These are phyloP conservation scores for Termitomyces sp. DNA, from an alignment of 768 basidiomycete species.

Conservation along the genomic window DNA sequence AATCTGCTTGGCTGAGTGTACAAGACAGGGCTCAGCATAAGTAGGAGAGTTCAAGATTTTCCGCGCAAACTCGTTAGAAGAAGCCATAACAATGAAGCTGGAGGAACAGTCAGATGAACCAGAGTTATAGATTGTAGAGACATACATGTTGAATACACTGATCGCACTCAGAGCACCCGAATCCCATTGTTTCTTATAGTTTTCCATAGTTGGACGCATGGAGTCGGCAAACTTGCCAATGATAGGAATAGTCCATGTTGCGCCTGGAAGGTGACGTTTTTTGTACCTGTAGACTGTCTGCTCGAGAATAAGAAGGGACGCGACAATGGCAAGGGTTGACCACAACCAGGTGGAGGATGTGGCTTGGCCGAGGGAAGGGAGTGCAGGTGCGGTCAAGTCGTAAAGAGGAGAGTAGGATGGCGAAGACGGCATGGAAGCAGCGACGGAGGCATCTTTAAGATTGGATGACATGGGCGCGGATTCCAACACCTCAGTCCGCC, in stretches of 20 bases:
- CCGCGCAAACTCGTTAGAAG: slow-evolving; percentile 86
- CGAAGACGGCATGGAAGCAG: slow-evolving; percentile 38
- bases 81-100: slow-evolving; percentile 98
- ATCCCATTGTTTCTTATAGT: slow-evolving; percentile 90
- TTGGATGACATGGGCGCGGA: slow-evolving; percentile 26
- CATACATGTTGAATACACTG: slow-evolving; percentile 97
- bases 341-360: slow-evolving; percentile 49
- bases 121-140: slow-evolving; percentile 3
- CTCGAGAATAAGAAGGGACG: slow-evolving; percentile 77
- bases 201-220: slow-evolving; percentile 84
- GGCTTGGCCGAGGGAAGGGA: slow-evolving; percentile 30
- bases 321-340: slow-evolving; percentile 63
- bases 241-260: slow-evolving; percentile 91
- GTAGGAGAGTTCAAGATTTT: slow-evolving; percentile 94
- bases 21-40: slow-evolving; percentile 91
- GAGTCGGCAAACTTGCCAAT: slow-evolving; percentile 97
- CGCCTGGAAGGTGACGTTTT: slow-evolving; percentile 85
- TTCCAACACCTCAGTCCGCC: background rate
- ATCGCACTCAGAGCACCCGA: slow-evolving; percentile 83
- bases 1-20: slow-evolving; percentile 84
- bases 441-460: slow-evolving; percentile 26
- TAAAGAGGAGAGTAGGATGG: slow-evolving; percentile 33
- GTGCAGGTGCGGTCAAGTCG: slow-evolving; percentile 41
- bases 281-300: slow-evolving; percentile 86
- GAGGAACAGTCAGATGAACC: background rate